Evolutionary conservation across 225 moss, liverwort and hornwort genomes (phyloP), one percentile per base, ranked within the genome.

Genomic region (Ulota crispa): DNA sequence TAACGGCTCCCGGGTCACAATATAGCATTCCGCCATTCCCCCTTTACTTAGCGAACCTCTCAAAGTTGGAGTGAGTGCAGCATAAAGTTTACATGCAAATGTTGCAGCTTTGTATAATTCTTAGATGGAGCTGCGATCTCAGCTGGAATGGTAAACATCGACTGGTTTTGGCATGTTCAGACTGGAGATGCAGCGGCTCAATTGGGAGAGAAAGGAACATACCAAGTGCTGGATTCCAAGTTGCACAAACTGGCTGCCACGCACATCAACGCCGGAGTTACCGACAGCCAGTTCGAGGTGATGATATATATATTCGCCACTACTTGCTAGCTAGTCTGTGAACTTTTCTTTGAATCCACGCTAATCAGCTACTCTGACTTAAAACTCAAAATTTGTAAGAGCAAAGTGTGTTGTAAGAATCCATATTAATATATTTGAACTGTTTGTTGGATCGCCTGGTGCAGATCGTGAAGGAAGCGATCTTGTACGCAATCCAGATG

Each of bases 201-300:
- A 55, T 72, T 90, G 78, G 87, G 89, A 72, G 85, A 87, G 76
- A 85, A 85, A 20, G 89, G 89, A 11, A 81, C 39, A 9, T 85
- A 81, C 61, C 61, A 79, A 55, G 81, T 47, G 21, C n/a, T 87
- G 72, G 83, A 87, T 45, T 64, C 85, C 21, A 81, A 36, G 34
- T 42, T 90, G 75, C 65, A 80, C 26, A 85, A 72, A 47, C 3
- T 90, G 78, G 87, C 87, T 53, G 78, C 68, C 14, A 77, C 76
- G 5, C 89, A 90, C 87, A 47, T 76, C 67, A 87, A 55, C 12
- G 78, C 85, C 45, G 89, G 87, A 64, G 85, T 90, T 64, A 78
- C 70, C 5, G 89, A 87, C 76, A 81, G 75, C 30, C 89, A 90
- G 8, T 90, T 90, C 62, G 87, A 90, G 89, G 89, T 90, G 72